Evolutionary conservation across 495 filamentous ascomycete species (phyloP).

Genomic region (Xylaria palmicola): DNA sequence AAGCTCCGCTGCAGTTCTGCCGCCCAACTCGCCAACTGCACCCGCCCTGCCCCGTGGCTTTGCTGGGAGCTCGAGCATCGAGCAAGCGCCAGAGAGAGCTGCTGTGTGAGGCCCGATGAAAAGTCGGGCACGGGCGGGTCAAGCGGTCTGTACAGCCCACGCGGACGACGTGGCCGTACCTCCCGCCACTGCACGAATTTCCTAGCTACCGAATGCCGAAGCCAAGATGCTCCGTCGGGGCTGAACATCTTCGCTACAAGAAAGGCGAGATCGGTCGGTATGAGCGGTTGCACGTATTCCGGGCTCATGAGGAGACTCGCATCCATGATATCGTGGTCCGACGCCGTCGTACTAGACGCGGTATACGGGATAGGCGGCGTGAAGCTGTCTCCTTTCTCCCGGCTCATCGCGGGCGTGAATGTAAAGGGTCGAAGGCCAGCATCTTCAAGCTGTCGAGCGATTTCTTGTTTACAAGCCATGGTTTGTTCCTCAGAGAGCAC

Average conservation of each 20-base stretch:
- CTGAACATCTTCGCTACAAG: slow-evolving; percentile 78
- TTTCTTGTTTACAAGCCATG: slow-evolving; percentile 58
- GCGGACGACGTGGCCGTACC: slow-evolving; percentile 23
- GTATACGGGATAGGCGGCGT: slow-evolving; percentile 60
- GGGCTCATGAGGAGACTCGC: slow-evolving; percentile 93
- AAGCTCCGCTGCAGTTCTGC: slow-evolving; percentile 82
- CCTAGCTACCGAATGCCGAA: slow-evolving; percentile 81
- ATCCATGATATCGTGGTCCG: slow-evolving; percentile 89
- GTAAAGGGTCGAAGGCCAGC: slow-evolving; percentile 67
- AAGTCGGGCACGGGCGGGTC: slow-evolving; percentile 6
- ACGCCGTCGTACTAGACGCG: slow-evolving; percentile 73
- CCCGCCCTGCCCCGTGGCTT: slow-evolving; percentile 76
- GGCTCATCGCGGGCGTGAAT: slow-evolving; percentile 46
- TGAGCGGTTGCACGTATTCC: slow-evolving; percentile 84
- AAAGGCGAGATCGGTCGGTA: slow-evolving; percentile 68
- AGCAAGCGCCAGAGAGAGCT: slow-evolving; percentile 65
- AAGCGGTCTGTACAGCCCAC: slow-evolving; percentile 30
- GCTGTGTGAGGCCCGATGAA: slow-evolving; percentile 10
- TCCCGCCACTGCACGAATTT: slow-evolving; percentile 75
- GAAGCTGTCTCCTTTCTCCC: slow-evolving; percentile 8
- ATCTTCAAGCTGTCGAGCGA: slow-evolving; percentile 57
- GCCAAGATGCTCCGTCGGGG: slow-evolving; percentile 75
- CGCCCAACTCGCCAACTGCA: slow-evolving; percentile 87
- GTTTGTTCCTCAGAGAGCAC: slow-evolving; percentile 61
- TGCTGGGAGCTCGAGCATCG: slow-evolving; percentile 68